These are phyloP conservation scores for Kurtzmaniella cleridarum DNA, from an alignment of 805 yeast genomes.

Conservation along the genomic window DNA sequence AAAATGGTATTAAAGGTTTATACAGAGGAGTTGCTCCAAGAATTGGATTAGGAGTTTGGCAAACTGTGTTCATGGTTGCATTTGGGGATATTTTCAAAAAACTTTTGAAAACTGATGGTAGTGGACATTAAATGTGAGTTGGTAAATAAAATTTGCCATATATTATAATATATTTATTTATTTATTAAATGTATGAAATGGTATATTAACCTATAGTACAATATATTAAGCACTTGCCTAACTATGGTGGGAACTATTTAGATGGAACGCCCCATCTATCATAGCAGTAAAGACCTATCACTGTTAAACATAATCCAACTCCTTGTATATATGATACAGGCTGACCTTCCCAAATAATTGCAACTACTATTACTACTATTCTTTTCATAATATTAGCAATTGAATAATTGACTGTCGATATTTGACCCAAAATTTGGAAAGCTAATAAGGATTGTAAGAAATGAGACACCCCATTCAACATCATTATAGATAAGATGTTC, in stretches of 20 bases:
- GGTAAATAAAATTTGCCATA: background rate
- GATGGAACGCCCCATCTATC: slow-evolving; percentile 32
- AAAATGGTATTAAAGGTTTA: slow-evolving; percentile 83
- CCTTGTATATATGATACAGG: slow-evolving; percentile 24
- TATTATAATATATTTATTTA: background rate
- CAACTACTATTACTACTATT: slow-evolving; percentile 62
- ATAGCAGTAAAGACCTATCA: slow-evolving; percentile 36
- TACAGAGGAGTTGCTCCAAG: slow-evolving; percentile 97
- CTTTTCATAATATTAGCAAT: slow-evolving; percentile 75
- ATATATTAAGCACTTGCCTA: too few relatives aligned
- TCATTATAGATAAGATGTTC: slow-evolving; percentile 33
- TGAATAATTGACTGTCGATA: slow-evolving; percentile 73
- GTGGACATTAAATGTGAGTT: slow-evolving; percentile 23
- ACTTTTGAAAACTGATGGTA: slow-evolving; percentile 37
- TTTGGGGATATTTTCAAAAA: slow-evolving; percentile 76
- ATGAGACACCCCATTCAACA: slow-evolving; percentile 65
- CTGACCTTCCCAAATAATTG: slow-evolving; percentile 58
- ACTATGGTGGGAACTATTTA: too few relatives aligned
- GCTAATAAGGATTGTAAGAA: slow-evolving; percentile 70
- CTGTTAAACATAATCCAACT: slow-evolving; percentile 31
- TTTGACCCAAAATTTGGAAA: slow-evolving; percentile 65
- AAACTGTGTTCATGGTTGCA: slow-evolving; percentile 97
- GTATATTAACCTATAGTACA: background rate
- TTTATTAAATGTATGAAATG: background rate
- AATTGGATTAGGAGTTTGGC: slow-evolving; percentile 96